phyloP scores from a whole-genome alignment of 2,329 filamentous ascomycete species.

The Diplocarpon mali region DNA sequence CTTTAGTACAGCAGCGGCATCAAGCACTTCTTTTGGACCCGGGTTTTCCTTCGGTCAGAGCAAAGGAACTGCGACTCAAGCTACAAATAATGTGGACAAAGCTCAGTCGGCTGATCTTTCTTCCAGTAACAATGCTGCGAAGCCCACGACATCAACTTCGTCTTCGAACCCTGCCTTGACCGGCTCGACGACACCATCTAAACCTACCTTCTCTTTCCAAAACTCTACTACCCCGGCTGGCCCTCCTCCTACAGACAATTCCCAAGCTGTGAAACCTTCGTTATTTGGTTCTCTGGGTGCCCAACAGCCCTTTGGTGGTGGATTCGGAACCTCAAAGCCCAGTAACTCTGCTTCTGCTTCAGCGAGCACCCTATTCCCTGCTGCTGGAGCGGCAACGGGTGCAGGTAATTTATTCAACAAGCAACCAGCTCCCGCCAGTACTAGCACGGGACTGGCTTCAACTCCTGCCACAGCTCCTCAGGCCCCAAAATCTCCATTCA shows the following conservation, averaged over 20 bases:
- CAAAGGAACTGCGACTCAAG: too few relatives aligned
- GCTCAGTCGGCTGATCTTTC: slow-evolving; percentile 7
- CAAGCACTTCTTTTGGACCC: slow-evolving; percentile 9
- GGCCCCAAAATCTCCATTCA: slow-evolving; percentile 14
- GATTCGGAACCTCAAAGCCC: background rate
- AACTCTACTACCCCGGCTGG: slow-evolving; percentile 27
- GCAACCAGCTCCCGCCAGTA: slow-evolving; percentile 7
- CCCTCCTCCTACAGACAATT: slow-evolving; percentile 22
- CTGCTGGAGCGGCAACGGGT: slow-evolving; percentile 2
- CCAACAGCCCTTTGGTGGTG: slow-evolving; percentile 9
- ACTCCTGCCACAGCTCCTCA: slow-evolving; percentile 9
- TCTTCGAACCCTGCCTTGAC: slow-evolving; percentile 20
- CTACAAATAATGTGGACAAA: slow-evolving; percentile 4
- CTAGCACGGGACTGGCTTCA: slow-evolving; percentile 3
- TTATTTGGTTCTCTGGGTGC: slow-evolving; percentile 13
- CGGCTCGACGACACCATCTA: slow-evolving; percentile 23
- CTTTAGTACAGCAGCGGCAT: slow-evolving; percentile 1
- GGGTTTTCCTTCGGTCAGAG: slow-evolving; percentile 10
- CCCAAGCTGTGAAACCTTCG: slow-evolving; percentile 7
- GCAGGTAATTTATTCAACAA: slow-evolving; percentile 1
- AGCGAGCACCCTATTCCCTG: slow-evolving; percentile 3
- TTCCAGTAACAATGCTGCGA: slow-evolving; percentile 6
- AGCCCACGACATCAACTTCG: slow-evolving; percentile 7
- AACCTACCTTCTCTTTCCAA: slow-evolving; percentile 13
- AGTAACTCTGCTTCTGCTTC: slow-evolving; percentile 6